phyloP scores from a whole-genome alignment of 768 basidiomycete species.

The Coprinopsis strossmayeri region DNA sequence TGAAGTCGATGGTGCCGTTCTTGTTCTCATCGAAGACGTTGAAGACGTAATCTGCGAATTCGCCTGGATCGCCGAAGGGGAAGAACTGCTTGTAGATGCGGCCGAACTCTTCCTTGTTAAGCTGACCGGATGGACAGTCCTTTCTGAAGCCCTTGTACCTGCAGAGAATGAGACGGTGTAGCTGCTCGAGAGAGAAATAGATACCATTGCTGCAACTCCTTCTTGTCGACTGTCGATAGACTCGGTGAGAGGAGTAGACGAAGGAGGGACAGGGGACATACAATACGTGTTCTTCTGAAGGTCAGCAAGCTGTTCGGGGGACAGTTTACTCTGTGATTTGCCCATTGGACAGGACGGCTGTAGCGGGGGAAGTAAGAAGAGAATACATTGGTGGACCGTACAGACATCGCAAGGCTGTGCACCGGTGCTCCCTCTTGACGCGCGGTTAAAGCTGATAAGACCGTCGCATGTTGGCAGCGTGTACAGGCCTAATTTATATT shows the following conservation, averaged over 20 bases:
- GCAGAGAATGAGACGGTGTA: slow-evolving; percentile 14
- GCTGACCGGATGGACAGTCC: slow-evolving; percentile 95
- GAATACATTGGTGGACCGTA: slow-evolving; percentile 13
- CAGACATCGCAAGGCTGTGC: slow-evolving; percentile 9
- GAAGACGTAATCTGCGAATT: slow-evolving; percentile 98
- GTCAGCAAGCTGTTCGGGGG: slow-evolving; percentile 87
- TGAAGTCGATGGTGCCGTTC: slow-evolving; percentile 98
- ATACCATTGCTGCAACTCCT: slow-evolving; percentile 93
- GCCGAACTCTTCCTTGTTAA: slow-evolving; percentile 93
- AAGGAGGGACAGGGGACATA: slow-evolving; percentile 30
- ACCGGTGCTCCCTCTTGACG: slow-evolving; percentile 10
- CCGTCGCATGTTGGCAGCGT: neutral
- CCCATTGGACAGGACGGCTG: slow-evolving; percentile 54
- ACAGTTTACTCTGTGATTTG: slow-evolving; percentile 94
- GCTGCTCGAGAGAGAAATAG: slow-evolving; percentile 9
- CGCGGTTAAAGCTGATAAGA: neutral
- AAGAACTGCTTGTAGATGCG: slow-evolving; percentile 99
- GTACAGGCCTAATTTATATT: neutral
- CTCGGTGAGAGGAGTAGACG: neutral
- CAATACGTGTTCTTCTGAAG: slow-evolving; percentile 99
- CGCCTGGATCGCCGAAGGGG: slow-evolving; percentile 95
- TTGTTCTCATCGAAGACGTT: slow-evolving; percentile 94
- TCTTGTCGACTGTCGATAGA: slow-evolving; percentile 75
- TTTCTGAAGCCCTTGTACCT: slow-evolving; percentile 99
- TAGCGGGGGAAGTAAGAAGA: slow-evolving; percentile 16